Evolutionary conservation across 225 moss, liverwort and hornwort species (phyloP).

Genomic region (Neckera pumila): DNA sequence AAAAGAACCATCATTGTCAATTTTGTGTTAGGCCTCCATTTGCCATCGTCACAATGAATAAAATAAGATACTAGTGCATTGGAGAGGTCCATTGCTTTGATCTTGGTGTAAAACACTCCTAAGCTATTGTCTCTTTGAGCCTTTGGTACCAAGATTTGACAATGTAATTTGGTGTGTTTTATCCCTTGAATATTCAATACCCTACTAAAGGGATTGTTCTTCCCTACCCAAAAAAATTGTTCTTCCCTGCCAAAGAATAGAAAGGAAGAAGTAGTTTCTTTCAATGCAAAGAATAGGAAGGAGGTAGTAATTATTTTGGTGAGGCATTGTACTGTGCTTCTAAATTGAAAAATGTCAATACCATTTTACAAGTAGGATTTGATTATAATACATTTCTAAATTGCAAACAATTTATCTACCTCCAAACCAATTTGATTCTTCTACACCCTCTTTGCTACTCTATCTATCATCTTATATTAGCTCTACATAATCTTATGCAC

Average conservation of each 20-base stretch:
- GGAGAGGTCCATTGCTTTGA: background rate
- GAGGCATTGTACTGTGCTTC: too few relatives aligned
- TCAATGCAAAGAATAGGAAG: background rate
- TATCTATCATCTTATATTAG: background rate
- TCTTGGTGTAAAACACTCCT: background rate
- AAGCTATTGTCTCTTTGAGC: background rate
- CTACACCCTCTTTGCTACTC: fast-evolving
- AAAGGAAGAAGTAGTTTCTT: too few relatives aligned
- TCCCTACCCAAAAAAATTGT: too few relatives aligned
- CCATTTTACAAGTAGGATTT: background rate
- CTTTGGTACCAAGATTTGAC: background rate
- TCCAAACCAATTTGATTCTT: background rate
- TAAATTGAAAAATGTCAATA: background rate
- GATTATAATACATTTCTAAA: background rate
- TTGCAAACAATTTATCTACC: background rate
- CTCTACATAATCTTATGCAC: background rate
- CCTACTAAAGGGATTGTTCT: too few relatives aligned
- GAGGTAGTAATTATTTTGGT: background rate
- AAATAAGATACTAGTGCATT: background rate
- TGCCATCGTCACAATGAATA: fast-evolving
- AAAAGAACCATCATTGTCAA: background rate
- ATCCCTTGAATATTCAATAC: background rate
- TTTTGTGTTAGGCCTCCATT: background rate
- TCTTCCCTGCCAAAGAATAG: too few relatives aligned
- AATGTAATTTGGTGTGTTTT: background rate